Conservation (phyloP, 2,329 filamentous ascomycete species). For the Pseudocercospora macadamiae region DNA sequence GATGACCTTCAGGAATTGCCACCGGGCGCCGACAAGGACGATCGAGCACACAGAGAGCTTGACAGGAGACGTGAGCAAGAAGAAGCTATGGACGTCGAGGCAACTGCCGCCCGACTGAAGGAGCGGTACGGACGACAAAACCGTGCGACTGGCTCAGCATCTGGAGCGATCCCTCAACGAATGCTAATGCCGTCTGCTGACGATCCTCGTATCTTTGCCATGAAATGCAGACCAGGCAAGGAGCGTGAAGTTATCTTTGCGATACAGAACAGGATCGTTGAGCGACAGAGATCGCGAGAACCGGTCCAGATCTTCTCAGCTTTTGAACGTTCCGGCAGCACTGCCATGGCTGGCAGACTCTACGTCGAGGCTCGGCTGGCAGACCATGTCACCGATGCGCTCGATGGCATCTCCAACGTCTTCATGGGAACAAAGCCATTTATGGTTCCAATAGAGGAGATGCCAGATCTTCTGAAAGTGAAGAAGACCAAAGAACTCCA, state of each 20-base stretch:
- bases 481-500: conserved; percentile 83
- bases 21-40: conserved; percentile 78
- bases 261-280: conserved; percentile 86
- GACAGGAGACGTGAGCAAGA: conserved; percentile 89
- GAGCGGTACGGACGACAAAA: conserved; percentile 81
- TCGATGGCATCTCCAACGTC: conserved; percentile 84
- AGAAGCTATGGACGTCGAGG: conserved; percentile 87
- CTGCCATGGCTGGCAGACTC: conserved; percentile 82
- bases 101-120: conserved; percentile 82
- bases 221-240: conserved; percentile 92
- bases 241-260: conserved; percentile 87
- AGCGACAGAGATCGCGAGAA: conserved; percentile 75
- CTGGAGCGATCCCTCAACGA: conserved; percentile 79
- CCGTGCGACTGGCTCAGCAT: conserved; percentile 68
- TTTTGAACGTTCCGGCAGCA: conserved; percentile 80
- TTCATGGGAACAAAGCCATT: conserved; percentile 87
- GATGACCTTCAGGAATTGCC: conserved; percentile 81
- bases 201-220: conserved; percentile 93
- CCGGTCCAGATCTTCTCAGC: conserved; percentile 84
- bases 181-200: conserved; percentile 89
- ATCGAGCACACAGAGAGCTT: conserved; percentile 89
- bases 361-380: conserved; percentile 91
- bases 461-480: conserved; percentile 92
- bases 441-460: conserved; percentile 92
- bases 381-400: conserved; percentile 78